phyloP scores from a whole-genome alignment of 2,329 filamentous ascomycete species.

The Trichoderma asperellum region DNA sequence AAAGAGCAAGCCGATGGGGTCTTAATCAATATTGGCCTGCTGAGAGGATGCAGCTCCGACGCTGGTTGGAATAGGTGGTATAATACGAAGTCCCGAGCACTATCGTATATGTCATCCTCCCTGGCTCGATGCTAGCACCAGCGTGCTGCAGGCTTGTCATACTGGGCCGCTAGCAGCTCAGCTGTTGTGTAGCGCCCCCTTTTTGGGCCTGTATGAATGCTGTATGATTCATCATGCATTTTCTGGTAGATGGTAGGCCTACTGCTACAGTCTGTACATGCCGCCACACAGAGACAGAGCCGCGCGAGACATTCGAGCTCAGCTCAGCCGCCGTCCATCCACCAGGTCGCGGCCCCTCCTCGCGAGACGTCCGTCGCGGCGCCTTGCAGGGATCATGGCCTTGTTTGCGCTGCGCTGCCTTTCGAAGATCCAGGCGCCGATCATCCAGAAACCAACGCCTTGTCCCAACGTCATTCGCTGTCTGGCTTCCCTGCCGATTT shows the following conservation, averaged over 20 bases:
- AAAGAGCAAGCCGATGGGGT: slow-evolving; percentile 4
- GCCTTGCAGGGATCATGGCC: slow-evolving; percentile 24
- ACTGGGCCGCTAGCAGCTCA: not conserved
- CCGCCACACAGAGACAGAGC: not conserved
- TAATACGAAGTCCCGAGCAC: not conserved
- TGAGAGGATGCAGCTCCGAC: not conserved
- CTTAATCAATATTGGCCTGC: not conserved
- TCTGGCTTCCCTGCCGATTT: not conserved
- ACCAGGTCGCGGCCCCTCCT: not conserved
- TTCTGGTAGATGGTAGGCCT: too few relatives aligned
- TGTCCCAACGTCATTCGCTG: slow-evolving; percentile 27
- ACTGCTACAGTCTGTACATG: too few relatives aligned
- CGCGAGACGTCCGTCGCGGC: slow-evolving; percentile 1
- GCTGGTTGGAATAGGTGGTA: not conserved
- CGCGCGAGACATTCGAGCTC: not conserved
- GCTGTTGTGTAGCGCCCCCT: not conserved
- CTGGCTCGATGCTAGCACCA: not conserved
- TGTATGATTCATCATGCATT: not conserved
- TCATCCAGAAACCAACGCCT: slow-evolving; percentile 24
- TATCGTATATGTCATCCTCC: not conserved
- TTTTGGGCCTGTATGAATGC: not conserved
- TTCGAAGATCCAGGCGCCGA: slow-evolving; percentile 27
- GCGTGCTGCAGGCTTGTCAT: not conserved
- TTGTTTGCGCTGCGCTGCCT: slow-evolving; percentile 19
- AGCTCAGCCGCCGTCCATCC: not conserved